Conservation (phyloP, 2,329 filamentous ascomycete species). For the Fusarium sp. region DNA sequence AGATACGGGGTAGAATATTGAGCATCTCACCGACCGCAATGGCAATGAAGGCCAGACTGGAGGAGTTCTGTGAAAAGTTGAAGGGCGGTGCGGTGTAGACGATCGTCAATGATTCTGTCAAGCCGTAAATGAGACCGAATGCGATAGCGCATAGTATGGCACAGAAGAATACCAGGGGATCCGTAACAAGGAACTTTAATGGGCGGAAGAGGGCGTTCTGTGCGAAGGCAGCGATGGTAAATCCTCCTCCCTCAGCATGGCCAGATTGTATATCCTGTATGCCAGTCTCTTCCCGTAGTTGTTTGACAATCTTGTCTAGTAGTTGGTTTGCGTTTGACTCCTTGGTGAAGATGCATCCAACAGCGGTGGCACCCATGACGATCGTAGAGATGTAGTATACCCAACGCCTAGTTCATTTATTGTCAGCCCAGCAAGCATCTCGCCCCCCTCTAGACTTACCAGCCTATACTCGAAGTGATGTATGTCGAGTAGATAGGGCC, state of each 20-base stretch:
- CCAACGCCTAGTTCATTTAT: background rate
- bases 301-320: slow-evolving; percentile 6
- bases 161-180: slow-evolving; percentile 15
- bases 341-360: slow-evolving; percentile 11
- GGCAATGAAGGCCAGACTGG: slow-evolving; percentile 13
- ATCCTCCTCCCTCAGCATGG: background rate
- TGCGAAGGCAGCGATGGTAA: background rate
- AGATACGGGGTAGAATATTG: slow-evolving; percentile 4
- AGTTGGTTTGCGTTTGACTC: slow-evolving; percentile 18
- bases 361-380: background rate
- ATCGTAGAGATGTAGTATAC: slow-evolving; percentile 20
- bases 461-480: slow-evolving; percentile 14
- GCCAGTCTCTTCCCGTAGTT: background rate
- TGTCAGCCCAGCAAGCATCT: background rate
- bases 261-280: background rate
- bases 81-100: slow-evolving; percentile 15
- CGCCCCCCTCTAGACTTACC: background rate
- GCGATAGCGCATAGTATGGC: slow-evolving; percentile 15
- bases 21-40: slow-evolving; percentile 11
- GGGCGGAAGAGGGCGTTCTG: slow-evolving; percentile 14
- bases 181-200: slow-evolving; percentile 12
- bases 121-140: slow-evolving; percentile 18
- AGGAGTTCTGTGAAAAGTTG: background rate
- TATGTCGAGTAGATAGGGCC: slow-evolving; percentile 13
- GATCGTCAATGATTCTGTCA: slow-evolving; percentile 19